Base-by-base conservation (phyloP, 2,329 filamentous ascomycete species). In the Leptosphaerulina australis region DNA sequence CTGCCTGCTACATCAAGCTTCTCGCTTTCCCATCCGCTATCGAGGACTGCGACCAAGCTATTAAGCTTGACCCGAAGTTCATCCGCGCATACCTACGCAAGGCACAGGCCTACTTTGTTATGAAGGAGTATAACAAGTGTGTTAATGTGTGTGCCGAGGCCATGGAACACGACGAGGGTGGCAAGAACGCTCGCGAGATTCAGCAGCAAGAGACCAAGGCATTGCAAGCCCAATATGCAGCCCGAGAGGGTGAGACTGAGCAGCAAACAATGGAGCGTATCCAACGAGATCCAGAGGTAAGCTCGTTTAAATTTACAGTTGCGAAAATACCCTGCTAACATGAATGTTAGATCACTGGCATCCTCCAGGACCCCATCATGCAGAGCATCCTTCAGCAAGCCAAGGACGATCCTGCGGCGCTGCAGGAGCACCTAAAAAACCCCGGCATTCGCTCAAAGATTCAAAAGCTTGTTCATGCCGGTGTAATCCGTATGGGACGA, bases 341-440 rank as follows among this genome's bases (percentile, higher is more conserved):
- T 6, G 5, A 2, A 2, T 2, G 3, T 20, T 57, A 82, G 86
- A 96, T 97, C 72, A 90, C 95, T 83, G 76, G 80, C 56, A 93
- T 97, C 69, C 89, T 97, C 77, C 87, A 92, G 74, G 94, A 99
- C 70, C 94, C 94, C 12, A 87, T 99, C 70, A 97, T 99, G 93
- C 91, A 99, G 78, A 88, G 88, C 60, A 97, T 97, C 62, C 84
- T 97, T 48, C 92, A 97, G 74, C 94, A 99, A 78, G 94, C 94
- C 35, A 96, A 97, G 81, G 86, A 85, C 46, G 90, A 99, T 68
- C 94, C 94, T 14, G 88, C 88, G 38, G 94, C 94, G 35, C 83
- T 99, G 56, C 88, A 95, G 72, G 93, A 99, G 74, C 95, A 99
- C 76, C 96, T 99, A 90, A 90, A 87, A 80, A 99, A 97, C 79